Percentiles rank a stretch among this genome's conserved stretches.
Conservation (phyloP, 1,284 basidiomycete genomes). For the Marasmius oreades region DNA sequence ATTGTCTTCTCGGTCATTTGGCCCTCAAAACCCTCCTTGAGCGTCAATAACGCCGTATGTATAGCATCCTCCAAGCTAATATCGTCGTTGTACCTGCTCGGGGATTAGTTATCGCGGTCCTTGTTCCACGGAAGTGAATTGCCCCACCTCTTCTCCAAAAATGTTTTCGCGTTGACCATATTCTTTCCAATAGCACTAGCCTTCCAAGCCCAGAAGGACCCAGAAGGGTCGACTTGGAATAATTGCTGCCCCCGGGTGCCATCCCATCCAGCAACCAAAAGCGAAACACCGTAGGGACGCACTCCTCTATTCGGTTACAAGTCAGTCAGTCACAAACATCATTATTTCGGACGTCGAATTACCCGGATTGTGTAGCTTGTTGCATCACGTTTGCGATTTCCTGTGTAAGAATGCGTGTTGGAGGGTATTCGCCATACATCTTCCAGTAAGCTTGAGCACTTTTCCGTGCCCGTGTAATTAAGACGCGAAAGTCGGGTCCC, state of each 20-base stretch:
- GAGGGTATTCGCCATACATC: constrained; percentile 98
- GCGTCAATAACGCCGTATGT: constrained; percentile 96
- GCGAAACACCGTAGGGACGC: constrained; percentile 94
- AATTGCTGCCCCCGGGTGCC: constrained; percentile 86
- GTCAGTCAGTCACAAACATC: constrained; percentile 20
- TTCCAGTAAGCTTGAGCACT: constrained; percentile 99
- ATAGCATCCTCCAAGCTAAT: constrained; percentile 99
- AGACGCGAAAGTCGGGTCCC: constrained; percentile 97
- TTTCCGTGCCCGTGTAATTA: constrained; percentile 93
- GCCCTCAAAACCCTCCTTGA: constrained; percentile 99
- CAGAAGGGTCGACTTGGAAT: constrained; percentile 98
- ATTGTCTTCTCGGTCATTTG: constrained; percentile 99
- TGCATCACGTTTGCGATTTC: constrained; percentile 99
- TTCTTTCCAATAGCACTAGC: constrained; percentile 99
- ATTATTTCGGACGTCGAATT: constrained; percentile 28
- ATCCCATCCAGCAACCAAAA: constrained; percentile 97
- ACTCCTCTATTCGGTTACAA: constrained; percentile 69
- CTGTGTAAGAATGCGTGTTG: constrained; percentile 93
- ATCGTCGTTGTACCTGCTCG: constrained; percentile 92
- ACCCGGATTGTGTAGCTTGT: constrained; percentile 98
- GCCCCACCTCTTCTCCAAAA: constrained; percentile 91
- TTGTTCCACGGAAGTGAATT: constrained; percentile 15
- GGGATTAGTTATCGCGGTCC: constrained; percentile 7
- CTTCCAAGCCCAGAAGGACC: constrained; percentile 99
- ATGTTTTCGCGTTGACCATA: constrained; percentile 99